These are phyloP conservation scores for Litchi chinensis DNA, from an alignment of 345 rosid species.

Conservation along the genomic window DNA sequence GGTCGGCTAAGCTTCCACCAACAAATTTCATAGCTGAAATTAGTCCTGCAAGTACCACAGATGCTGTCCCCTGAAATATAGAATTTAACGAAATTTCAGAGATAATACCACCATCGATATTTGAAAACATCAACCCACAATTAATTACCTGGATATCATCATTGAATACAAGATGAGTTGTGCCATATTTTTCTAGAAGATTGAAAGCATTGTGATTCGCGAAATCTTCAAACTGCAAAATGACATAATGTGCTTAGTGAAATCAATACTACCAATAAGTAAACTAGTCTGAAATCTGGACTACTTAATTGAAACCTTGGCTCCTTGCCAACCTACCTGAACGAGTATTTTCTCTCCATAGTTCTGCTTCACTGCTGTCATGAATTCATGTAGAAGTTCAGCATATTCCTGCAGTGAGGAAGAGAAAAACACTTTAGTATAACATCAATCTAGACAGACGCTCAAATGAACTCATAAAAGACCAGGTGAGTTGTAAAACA, in stretches of 20 bases:
- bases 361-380: slow-evolving; percentile 90
- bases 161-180: slow-evolving; percentile 96
- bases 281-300: not conserved
- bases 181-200: slow-evolving; percentile 77
- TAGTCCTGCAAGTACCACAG: slow-evolving; percentile 97
- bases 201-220: slow-evolving; percentile 99
- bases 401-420: slow-evolving; percentile 69
- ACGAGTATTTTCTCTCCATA: slow-evolving; percentile 94
- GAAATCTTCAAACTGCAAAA: slow-evolving; percentile 90
- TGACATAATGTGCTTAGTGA: not conserved
- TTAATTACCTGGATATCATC: slow-evolving; percentile 90
- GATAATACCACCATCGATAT: not conserved
- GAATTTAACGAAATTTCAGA: slow-evolving; percentile 20
- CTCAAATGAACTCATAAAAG: slow-evolving; percentile 14
- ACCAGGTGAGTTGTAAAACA: slow-evolving; percentile 1
- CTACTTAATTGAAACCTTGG: not conserved
- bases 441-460: slow-evolving; percentile 2
- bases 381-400: slow-evolving; percentile 92
- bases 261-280: not conserved
- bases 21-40: slow-evolving; percentile 72
- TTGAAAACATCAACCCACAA: slow-evolving; percentile 9
- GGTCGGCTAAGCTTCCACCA: slow-evolving; percentile 79
- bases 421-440: slow-evolving; percentile 18
- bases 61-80: slow-evolving; percentile 85
- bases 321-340: slow-evolving; percentile 56